Conservation (phyloP, 257 asterid genomes). For the Nicotiana noctiflora region DNA sequence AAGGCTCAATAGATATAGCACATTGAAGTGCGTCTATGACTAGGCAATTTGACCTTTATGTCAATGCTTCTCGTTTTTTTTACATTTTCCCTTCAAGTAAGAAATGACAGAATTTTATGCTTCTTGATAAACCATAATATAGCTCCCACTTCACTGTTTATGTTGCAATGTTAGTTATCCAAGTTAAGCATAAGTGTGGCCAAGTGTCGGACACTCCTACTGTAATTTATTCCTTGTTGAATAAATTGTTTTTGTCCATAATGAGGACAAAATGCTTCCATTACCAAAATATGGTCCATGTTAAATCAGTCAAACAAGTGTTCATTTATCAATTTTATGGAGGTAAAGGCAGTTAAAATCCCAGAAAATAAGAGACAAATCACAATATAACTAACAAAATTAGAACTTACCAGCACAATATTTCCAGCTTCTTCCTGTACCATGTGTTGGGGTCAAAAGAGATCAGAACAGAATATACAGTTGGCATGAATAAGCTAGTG, state of each 20-base stretch:
- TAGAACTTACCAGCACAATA: slow-evolving; percentile 43
- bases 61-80: background rate
- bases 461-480: slow-evolving; percentile 39
- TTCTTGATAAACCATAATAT: background rate
- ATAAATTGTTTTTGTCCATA: background rate
- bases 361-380: background rate
- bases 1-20: background rate
- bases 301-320: background rate
- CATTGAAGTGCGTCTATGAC: background rate
- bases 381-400: background rate
- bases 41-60: background rate
- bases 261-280: background rate
- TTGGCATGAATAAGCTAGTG: slow-evolving; percentile 40
- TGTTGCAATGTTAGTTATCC: background rate
- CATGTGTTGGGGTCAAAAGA: slow-evolving; percentile 31
- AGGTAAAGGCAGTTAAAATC: background rate
- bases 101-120: background rate
- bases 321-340: background rate
- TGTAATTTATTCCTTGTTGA: background rate
- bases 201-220: background rate
- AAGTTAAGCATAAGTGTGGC: background rate
- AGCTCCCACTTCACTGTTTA: background rate
- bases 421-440: slow-evolving; percentile 30
- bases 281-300: background rate
- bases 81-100: background rate